These are phyloP conservation scores for Saturnispora sekii DNA, from an alignment of 805 yeast genomes.

Conservation along the genomic window DNA sequence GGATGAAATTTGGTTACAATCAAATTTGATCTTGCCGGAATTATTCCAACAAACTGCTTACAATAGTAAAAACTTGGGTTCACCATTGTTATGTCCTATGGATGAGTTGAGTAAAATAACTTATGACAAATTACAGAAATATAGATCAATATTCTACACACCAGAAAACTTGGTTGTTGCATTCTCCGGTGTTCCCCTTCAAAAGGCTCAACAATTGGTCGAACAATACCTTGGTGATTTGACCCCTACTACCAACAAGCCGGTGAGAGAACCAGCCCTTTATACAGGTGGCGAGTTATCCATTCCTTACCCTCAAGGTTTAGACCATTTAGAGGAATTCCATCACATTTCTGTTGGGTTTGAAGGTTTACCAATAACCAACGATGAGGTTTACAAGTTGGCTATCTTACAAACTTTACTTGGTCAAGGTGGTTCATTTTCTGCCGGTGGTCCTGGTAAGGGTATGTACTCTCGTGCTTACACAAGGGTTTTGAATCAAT, in stretches of 20 bases:
- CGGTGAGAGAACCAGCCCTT: constrained; percentile 29
- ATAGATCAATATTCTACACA: constrained; percentile 55
- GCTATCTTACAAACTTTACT: constrained; percentile 83
- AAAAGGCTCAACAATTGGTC: constrained; percentile 54
- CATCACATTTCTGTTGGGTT: constrained; percentile 81
- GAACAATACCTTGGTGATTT: constrained; percentile 57
- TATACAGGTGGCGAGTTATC: constrained; percentile 55
- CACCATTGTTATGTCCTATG: constrained; percentile 73
- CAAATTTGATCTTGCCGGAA: constrained; percentile 82
- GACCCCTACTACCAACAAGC: constrained; percentile 24
- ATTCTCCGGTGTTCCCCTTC: constrained; percentile 75
- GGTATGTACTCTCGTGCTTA: constrained; percentile 96
- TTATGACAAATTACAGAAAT: constrained; percentile 41
- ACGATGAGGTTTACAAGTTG: constrained; percentile 81
- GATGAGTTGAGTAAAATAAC: constrained; percentile 52
- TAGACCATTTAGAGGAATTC: constrained; percentile 67
- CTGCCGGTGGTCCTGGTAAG: constrained; percentile 99
- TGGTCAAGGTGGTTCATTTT: constrained; percentile 96
- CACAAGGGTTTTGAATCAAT: constrained; percentile 83
- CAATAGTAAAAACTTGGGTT: constrained; percentile 62
- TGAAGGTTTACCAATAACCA: constrained; percentile 75
- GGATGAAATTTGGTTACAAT: constrained; percentile 70
- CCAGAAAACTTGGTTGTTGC: constrained; percentile 82
- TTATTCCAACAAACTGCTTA: constrained; percentile 81
- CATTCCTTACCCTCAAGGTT: constrained; percentile 42